Conservation (phyloP, 2,329 filamentous ascomycete species). For the Nakataea oryzae region DNA sequence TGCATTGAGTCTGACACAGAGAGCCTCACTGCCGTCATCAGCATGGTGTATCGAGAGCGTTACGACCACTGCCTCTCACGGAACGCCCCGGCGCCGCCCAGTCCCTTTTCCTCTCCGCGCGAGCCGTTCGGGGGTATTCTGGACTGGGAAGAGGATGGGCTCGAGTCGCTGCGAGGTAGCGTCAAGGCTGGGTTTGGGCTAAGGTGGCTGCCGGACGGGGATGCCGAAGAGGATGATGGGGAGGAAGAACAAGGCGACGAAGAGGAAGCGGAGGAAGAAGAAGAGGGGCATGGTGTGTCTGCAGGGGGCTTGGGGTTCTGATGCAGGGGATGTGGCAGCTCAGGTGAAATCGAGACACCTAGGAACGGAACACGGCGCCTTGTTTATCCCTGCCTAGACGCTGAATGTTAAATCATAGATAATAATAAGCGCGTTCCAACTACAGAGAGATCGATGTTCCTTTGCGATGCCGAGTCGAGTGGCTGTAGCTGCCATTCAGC, state of each 20-base stretch:
- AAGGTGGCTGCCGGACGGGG: background rate
- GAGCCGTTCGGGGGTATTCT: constrained; percentile 24
- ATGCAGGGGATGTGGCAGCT: too few relatives aligned
- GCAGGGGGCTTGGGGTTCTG: background rate
- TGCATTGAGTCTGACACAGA: constrained; percentile 34
- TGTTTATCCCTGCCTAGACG: too few relatives aligned
- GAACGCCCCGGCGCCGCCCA: background rate
- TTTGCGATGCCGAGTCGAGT: too few relatives aligned
- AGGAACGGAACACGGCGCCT: too few relatives aligned
- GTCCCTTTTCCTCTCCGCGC: background rate
- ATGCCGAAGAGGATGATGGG: background rate
- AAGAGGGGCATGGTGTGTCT: background rate
- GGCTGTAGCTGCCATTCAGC: too few relatives aligned
- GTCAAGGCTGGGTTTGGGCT: background rate
- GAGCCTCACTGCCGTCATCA: constrained; percentile 21
- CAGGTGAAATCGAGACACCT: too few relatives aligned
- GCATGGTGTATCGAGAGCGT: constrained; percentile 10
- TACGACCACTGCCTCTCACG: background rate
- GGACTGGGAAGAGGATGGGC: constrained; percentile 23
- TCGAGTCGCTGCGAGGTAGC: background rate
- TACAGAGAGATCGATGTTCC: too few relatives aligned
- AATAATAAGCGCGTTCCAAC: too few relatives aligned
- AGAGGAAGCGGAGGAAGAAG: background rate
- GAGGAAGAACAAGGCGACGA: background rate
- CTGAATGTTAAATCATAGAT: too few relatives aligned